Evolutionary conservation across 352 stramenopile species (phyloP), one percentile per base, ranked within the genome.

Genomic region (Pythium phragmitis): DNA sequence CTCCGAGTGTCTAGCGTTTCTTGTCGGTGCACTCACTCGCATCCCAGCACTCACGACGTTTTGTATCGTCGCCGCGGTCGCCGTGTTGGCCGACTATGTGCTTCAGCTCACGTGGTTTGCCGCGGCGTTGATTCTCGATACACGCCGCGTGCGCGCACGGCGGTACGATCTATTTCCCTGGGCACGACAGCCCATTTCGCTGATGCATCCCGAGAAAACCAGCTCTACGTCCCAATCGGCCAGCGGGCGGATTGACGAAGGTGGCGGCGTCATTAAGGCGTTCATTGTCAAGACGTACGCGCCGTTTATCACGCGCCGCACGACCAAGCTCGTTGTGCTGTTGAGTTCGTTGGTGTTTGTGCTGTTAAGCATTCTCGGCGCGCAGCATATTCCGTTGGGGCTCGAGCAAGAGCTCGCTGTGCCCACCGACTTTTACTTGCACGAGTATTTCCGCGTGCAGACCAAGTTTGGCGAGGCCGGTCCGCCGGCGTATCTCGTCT

Each of bases 51-150:
- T 97, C 2, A 76, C 78, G 37, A 91, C 89, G 60, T 97, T 97
- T 49, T 97, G 88, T 48, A 70, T 91, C 14, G 87, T 97, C 6
- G 90, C 90, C 3, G 82, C 87, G 0, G 61, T 94, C 6, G 87
- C 90, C 7, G 90, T 97, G 7, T 62, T 89, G 23, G 75, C 78
- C 3, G 78, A 96, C 60, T 92, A 95, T 54, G 62, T 78, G 33
- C 76, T 96, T 49, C 90, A 97, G 66, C 76, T 96, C 42, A 94
- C 87, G 13, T 96, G 86, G 87, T 96, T 96, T 66, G 76, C 86
- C 7, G 82, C 88, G 2, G 87, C 87, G 39, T 72, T 97, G 19
- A 78, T 86, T 26, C 59, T 97, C 0, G 88, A 96, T 60, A 70
- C 78, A 16, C 81, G 78, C 21, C 83, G 89, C 7, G 75, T 91